Conservation (phyloP, 179 eudicot species). For the Gypsophila paniculata region DNA sequence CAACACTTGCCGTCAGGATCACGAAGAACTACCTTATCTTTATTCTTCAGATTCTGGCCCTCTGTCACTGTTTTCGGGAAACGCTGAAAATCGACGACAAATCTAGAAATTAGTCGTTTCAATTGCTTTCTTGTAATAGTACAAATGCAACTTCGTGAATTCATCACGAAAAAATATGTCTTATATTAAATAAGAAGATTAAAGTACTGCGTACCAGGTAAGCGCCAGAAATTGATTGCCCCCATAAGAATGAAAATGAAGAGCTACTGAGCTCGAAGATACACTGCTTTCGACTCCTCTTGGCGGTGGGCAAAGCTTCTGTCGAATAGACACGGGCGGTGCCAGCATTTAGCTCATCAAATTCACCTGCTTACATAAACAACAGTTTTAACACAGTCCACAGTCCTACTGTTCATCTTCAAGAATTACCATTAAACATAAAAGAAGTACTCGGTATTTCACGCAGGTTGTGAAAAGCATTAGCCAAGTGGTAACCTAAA, state of each 20-base stretch:
- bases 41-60: constrained; percentile 19
- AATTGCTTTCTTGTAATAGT: not conserved
- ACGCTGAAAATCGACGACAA: constrained; percentile 20
- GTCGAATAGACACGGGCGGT: not conserved
- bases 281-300: not conserved
- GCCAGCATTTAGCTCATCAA: constrained; percentile 14
- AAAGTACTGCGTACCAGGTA: constrained; percentile 21
- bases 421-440: not conserved
- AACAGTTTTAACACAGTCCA: not conserved
- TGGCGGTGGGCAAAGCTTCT: constrained; percentile 13
- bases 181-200: not conserved
- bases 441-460: not conserved
- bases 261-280: constrained; percentile 7
- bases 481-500: not conserved
- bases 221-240: constrained; percentile 7
- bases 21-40: constrained; percentile 25
- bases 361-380: constrained; percentile 24
- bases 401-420: too few species aligned
- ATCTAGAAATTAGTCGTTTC: not conserved
- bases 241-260: constrained; percentile 26
- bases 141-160: not conserved
- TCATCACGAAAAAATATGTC: not conserved
- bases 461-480: not conserved
- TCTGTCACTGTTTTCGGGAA: constrained; percentile 22
- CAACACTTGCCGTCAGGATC: constrained; percentile 34